phyloP scores from a whole-genome alignment of 2,329 filamentous ascomycete species.

The Alternaria triticina region DNA sequence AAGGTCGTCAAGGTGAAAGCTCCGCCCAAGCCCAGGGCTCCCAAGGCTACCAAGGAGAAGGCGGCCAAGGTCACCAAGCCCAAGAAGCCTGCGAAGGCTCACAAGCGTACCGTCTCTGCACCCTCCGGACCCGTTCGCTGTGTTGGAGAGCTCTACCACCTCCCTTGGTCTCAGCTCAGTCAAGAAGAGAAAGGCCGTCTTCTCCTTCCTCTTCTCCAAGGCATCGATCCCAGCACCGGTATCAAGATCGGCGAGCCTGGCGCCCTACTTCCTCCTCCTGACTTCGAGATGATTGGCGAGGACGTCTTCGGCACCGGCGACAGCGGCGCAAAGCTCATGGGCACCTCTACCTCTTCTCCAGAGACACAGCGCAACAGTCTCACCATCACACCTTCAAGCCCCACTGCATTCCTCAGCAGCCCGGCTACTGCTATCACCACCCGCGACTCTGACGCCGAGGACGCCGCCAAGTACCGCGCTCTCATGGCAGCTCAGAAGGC shows the following conservation, averaged over 20 bases:
- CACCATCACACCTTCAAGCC: neutral
- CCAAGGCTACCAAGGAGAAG: neutral
- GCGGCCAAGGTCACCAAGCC: neutral
- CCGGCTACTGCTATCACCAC: neutral
- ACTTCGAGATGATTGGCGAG: constrained; percentile 5
- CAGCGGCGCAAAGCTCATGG: neutral
- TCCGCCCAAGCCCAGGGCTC: neutral
- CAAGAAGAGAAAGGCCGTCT: constrained; percentile 24
- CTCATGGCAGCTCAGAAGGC: neutral
- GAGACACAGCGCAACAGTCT: neutral
- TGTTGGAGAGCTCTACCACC: constrained; percentile 12
- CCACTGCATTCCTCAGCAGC: neutral
- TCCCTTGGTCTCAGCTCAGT: constrained; percentile 14
- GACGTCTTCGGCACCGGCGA: neutral
- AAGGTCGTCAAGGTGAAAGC: neutral
- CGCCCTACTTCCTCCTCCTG: neutral
- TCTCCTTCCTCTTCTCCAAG: constrained; percentile 25
- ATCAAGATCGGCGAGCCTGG: neutral
- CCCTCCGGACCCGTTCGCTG: neutral
- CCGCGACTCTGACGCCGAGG: neutral
- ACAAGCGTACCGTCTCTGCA: neutral
- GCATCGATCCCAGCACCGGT: constrained; percentile 23
- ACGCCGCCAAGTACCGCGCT: neutral
- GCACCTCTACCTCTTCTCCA: neutral
- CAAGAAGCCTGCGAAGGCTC: constrained; percentile 3